These are phyloP conservation scores for Elsinoe batatas DNA, from an alignment of 2,329 filamentous ascomycete genomes.

Conservation along the genomic window DNA sequence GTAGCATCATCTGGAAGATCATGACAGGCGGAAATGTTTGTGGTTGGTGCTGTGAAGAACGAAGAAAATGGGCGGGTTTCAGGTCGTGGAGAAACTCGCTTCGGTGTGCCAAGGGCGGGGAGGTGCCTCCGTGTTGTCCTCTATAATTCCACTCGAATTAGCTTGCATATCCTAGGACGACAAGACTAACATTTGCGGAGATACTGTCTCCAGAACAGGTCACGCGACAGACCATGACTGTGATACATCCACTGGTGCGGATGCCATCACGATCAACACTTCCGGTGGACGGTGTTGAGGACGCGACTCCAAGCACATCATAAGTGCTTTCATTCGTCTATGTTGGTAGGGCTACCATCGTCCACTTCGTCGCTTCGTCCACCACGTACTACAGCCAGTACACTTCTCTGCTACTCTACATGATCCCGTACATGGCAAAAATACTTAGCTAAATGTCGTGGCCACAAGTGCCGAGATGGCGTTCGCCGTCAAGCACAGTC, in stretches of 20 bases:
- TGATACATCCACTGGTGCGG: too few relatives aligned
- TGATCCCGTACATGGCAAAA: too few relatives aligned
- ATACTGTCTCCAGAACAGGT: too few relatives aligned
- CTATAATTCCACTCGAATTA: neutral
- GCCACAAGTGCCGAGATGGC: constrained; percentile 1
- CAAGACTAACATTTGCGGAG: too few relatives aligned
- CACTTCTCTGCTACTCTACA: neutral
- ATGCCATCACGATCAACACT: too few relatives aligned
- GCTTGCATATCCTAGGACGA: neutral
- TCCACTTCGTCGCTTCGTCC: neutral
- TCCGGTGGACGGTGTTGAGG: too few relatives aligned
- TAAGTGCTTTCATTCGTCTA: too few relatives aligned
- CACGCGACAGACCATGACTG: too few relatives aligned
- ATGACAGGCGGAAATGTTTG: neutral
- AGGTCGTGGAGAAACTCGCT: neutral
- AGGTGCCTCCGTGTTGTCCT: neutral
- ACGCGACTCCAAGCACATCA: too few relatives aligned
- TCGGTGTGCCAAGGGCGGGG: constrained; percentile 4
- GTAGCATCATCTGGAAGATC: neutral
- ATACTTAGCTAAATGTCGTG: neutral
- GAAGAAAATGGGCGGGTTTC: neutral
- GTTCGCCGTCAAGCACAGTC: constrained; percentile 1
- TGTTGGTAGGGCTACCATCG: neutral
- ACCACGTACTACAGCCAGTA: neutral
- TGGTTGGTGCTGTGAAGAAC: neutral